phyloP scores from a whole-genome alignment of 1,284 basidiomycete genomes.

The Schizophyllum amplum region DNA sequence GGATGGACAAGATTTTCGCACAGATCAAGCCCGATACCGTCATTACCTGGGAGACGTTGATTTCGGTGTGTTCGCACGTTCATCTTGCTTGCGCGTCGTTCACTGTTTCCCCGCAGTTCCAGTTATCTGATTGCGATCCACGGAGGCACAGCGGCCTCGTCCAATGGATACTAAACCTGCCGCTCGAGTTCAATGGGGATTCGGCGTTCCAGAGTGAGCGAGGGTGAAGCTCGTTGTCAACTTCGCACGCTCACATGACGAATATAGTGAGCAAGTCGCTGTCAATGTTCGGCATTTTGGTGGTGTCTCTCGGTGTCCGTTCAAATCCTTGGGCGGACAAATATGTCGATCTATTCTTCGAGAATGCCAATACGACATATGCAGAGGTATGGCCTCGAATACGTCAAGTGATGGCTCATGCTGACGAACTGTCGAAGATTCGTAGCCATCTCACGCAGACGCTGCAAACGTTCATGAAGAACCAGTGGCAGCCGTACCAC shows the following conservation, averaged over 20 bases:
- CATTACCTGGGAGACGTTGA: slow-evolving; percentile 62
- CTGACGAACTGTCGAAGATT: slow-evolving; percentile 36
- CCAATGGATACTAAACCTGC: slow-evolving; percentile 72
- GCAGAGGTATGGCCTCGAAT: slow-evolving; percentile 53
- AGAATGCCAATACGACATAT: slow-evolving; percentile 73
- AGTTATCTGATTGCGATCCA: slow-evolving; percentile 76
- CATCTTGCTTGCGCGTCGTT: slow-evolving; percentile 1
- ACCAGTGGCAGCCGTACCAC: slow-evolving; percentile 74
- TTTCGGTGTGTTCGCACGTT: slow-evolving; percentile 37
- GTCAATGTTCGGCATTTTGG: slow-evolving; percentile 47
- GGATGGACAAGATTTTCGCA: slow-evolving; percentile 63
- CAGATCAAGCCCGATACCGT: slow-evolving; percentile 83
- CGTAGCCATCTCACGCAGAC: slow-evolving; percentile 65
- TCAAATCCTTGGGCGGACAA: slow-evolving; percentile 62
- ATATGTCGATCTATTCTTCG: slow-evolving; percentile 67
- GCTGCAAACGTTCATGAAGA: slow-evolving; percentile 53
- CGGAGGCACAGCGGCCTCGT: slow-evolving; percentile 75
- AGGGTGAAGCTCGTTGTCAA: slow-evolving; percentile 6
- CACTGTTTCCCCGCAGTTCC: slow-evolving; percentile 35
- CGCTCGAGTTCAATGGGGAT: slow-evolving; percentile 74
- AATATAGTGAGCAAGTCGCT: slow-evolving; percentile 61
- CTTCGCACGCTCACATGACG: slow-evolving; percentile 5
- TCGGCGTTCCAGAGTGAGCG: slow-evolving; percentile 70
- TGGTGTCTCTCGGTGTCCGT: slow-evolving; percentile 50
- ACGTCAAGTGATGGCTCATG: slow-evolving; percentile 6